These are phyloP conservation scores for Halophytophthora polymorphica DNA, from an alignment of 352 stramenopile genomes.

Conservation along the genomic window DNA sequence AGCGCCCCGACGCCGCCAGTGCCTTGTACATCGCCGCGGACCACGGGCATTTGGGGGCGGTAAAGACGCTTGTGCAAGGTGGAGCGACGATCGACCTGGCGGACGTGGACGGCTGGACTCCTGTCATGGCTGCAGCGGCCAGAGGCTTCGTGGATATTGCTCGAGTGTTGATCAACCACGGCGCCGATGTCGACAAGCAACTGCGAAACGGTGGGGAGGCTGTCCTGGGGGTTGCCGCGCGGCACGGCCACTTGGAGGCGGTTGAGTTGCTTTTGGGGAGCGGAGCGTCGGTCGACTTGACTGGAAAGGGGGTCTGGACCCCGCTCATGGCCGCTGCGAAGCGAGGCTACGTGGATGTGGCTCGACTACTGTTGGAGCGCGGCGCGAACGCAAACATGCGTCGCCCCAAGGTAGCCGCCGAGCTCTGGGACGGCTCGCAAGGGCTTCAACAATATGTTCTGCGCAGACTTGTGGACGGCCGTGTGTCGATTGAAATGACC, in stretches of 20 bases:
- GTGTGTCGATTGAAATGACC: too few relatives aligned
- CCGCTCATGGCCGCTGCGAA: too few relatives aligned
- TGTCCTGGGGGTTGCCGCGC: not conserved
- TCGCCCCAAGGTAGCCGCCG: too few relatives aligned
- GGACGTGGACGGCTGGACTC: conserved; percentile 2
- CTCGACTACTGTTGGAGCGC: too few relatives aligned
- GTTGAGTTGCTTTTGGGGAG: conserved; percentile 2
- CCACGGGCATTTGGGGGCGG: conserved; percentile 1
- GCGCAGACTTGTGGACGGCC: too few relatives aligned
- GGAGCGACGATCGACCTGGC: not conserved
- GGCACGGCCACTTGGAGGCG: not conserved
- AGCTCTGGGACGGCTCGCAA: too few relatives aligned
- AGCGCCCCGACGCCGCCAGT: not conserved
- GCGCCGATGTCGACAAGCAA: not conserved
- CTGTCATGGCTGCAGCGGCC: conserved; percentile 5
- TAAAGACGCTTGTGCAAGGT: not conserved
- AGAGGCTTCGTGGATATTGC: not conserved
- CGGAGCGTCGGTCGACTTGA: conserved; percentile 1
- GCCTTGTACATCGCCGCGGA: conserved; percentile 4
- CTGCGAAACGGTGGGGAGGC: too few relatives aligned
- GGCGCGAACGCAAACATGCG: too few relatives aligned
- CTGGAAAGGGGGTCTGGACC: too few relatives aligned
- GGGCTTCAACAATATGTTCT: too few relatives aligned
- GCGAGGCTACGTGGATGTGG: too few relatives aligned
- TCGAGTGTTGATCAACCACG: not conserved